Evolutionary conservation across 768 basidiomycete genomes (phyloP).

Genomic region (Suillus brevipes): DNA sequence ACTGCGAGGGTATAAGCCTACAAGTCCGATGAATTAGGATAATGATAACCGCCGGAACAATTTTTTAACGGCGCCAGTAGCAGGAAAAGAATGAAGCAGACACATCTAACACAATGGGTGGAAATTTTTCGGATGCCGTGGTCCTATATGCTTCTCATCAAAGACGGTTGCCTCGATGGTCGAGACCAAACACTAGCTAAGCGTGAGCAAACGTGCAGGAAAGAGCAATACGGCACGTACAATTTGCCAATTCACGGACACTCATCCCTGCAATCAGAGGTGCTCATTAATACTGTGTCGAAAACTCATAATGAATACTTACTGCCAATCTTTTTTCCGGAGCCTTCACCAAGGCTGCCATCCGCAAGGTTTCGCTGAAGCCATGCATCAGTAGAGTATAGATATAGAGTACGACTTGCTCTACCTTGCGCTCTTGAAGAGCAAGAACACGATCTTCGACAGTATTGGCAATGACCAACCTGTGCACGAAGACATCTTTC

Average conservation of each 20-base stretch:
- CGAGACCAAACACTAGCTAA: constrained; percentile 28
- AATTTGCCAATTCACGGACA: constrained; percentile 51
- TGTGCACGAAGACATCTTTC: constrained; percentile 50
- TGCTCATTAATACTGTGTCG: background rate
- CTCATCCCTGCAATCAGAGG: constrained; percentile 36
- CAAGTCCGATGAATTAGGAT: constrained; percentile 1
- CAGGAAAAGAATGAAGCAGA: constrained; percentile 5
- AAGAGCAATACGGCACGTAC: constrained; percentile 16
- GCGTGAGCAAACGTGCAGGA: constrained; percentile 1
- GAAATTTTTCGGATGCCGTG: background rate
- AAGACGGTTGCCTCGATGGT: constrained; percentile 21
- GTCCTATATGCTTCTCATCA: background rate
- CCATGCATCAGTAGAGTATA: background rate
- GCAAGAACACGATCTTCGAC: constrained; percentile 72
- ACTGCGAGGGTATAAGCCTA: background rate
- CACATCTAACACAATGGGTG: background rate
- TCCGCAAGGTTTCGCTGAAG: constrained; percentile 49
- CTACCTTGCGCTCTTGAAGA: constrained; percentile 61
- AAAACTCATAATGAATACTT: constrained; percentile 26
- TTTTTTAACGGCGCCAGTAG: background rate
- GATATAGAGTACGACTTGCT: constrained; percentile 7
- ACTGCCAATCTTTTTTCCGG: constrained; percentile 57
- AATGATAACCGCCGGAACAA: background rate
- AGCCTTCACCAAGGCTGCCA: constrained; percentile 62
- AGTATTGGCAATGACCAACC: constrained; percentile 58